phyloP scores from a whole-genome alignment of 306 rosid species.

The Ceratonia siliqua region DNA sequence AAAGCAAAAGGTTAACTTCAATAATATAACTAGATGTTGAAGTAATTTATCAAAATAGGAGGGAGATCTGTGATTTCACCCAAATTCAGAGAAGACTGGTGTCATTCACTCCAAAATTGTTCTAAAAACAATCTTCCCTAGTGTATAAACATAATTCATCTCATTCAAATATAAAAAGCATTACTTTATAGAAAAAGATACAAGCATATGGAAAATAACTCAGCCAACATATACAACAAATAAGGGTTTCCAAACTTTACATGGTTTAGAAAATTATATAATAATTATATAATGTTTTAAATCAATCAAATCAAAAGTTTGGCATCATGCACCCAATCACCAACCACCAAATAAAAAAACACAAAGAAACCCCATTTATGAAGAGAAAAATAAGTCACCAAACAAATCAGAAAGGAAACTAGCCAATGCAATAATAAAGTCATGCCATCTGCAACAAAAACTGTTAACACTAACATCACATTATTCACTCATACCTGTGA shows the following conservation, averaged over 20 bases:
- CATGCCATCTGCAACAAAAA: conserved; percentile 1
- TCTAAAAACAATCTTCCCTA: not conserved
- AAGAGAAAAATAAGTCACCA: conserved; percentile 18
- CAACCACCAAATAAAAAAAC: conserved; percentile 8
- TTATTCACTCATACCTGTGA: conserved; percentile 67
- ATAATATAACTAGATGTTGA: too few species aligned
- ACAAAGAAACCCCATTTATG: not conserved
- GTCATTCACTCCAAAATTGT: not conserved
- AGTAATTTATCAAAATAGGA: not conserved
- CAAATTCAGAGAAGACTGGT: not conserved
- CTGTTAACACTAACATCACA: conserved; percentile 8
- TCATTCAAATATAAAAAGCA: not conserved
- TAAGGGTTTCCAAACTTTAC: not conserved
- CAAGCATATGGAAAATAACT: not conserved
- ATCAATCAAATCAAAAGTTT: not conserved
- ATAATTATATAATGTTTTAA: not conserved
- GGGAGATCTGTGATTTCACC: not conserved
- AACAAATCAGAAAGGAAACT: conserved; percentile 19
- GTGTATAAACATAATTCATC: not conserved
- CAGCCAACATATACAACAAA: not conserved
- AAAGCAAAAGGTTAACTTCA: not conserved
- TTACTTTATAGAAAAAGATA: not conserved
- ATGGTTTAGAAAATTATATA: not conserved
- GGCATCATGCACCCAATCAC: conserved; percentile 19
- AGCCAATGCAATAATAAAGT: not conserved